Base-by-base conservation (phyloP, 2,329 filamentous ascomycete genomes). In the Fusarium multiceps region DNA sequence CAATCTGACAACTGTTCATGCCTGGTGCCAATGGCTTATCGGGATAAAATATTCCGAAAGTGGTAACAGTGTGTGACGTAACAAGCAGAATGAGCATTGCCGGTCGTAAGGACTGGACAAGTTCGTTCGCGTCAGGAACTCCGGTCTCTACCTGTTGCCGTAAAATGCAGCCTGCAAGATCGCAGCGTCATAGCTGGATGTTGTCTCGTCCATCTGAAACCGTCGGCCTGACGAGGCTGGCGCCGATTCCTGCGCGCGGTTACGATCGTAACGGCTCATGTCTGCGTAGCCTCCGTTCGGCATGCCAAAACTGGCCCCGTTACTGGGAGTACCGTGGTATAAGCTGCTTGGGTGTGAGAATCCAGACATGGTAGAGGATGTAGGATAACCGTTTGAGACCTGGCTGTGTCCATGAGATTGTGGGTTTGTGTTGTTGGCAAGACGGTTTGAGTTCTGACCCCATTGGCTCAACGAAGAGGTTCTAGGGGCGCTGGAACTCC, bases 341-440 rank as follows among this genome's bases (percentile, higher is more conserved):
- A 88, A 69, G 66, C 84, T 87, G 73, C 85, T 87, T 2, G 80
- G 77, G 58, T 86, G 79, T 16, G 85, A 84, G 66, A 87, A 87
- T 9, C 68, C 73, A 16, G 76, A 78, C 9, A 75, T 64, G 7
- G 75, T 73, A 3, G 81, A 80, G 13, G 75, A 76, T 10, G 70
- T 57, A 27, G 63, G 59, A 63, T 67, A 66, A 46, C 61, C 59
- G 13, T 48, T 68, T 49, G 53, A 59, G 43, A 58, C 49, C 50
- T 66, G 42, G 63, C 63, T 40, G 63, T 48, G 50, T 49, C 43
- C 63, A 66, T 76, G 75, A n/a, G 68, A 46, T 9, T 74, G 65
- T 3, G 66, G 27, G 40, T 63, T 54, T 11, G 68, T 63, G 40
- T 70, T 71, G 30, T 69, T 66, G 34, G 64, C 57, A 32, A 73